Percentiles rank a stretch among this genome's conserved stretches.
phyloP scores from a whole-genome alignment of 768 basidiomycete genomes.

The Daedaleopsis sinensis region DNA sequence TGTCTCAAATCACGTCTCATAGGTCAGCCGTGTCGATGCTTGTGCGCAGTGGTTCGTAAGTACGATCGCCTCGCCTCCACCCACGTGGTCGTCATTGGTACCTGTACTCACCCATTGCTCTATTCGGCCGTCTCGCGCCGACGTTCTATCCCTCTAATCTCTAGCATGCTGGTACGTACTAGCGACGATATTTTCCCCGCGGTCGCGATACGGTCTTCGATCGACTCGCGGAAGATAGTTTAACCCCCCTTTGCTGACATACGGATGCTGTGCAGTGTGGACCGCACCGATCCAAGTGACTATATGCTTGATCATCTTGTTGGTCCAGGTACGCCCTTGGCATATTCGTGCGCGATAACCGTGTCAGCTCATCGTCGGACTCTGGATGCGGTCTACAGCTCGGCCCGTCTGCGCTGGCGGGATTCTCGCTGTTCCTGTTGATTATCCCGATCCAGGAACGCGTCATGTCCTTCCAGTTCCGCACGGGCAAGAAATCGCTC shows the following conservation, averaged over 20 bases:
- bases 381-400: slow-evolving; percentile 41
- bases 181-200: background rate
- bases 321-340: slow-evolving; percentile 49
- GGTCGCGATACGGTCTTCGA: background rate
- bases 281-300: slow-evolving; percentile 69
- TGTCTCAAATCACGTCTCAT: background rate
- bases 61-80: slow-evolving; percentile 21
- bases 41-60: slow-evolving; percentile 76
- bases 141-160: background rate
- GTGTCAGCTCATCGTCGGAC: background rate
- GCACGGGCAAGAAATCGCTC: slow-evolving; percentile 56
- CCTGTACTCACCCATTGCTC: background rate
- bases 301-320: slow-evolving; percentile 61
- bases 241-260: background rate
- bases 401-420: slow-evolving; percentile 70
- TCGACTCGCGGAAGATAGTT: background rate
- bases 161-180: slow-evolving; percentile 42
- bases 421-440: slow-evolving; percentile 66
- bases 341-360: background rate
- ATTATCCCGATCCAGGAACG: slow-evolving; percentile 65
- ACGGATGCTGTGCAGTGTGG: slow-evolving; percentile 45
- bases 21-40: slow-evolving; percentile 60
- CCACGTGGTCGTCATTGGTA: background rate
- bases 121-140: background rate
- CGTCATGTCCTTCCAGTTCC: slow-evolving; percentile 61